phyloP scores from a whole-genome alignment of 768 basidiomycete genomes.

The Trametes cingulata region DNA sequence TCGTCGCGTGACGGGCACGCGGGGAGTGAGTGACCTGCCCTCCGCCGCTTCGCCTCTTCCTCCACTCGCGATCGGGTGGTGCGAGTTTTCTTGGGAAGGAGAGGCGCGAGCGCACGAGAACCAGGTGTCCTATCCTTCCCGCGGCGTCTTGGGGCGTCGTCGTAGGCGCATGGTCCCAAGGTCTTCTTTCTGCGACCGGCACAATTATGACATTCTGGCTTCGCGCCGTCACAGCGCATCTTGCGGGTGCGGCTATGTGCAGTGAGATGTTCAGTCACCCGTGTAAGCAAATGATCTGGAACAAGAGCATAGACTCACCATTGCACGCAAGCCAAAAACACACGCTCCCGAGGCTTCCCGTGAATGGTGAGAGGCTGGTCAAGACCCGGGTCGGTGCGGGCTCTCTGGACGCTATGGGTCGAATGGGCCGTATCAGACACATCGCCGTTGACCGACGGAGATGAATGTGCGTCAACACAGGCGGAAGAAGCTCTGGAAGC shows the following conservation, averaged over 20 bases:
- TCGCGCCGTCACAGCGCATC: slow-evolving; percentile 80
- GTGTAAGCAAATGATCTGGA: not conserved
- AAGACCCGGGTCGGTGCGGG: slow-evolving; percentile 62
- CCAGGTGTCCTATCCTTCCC: slow-evolving; percentile 81
- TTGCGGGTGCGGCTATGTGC: slow-evolving; percentile 67
- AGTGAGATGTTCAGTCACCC: slow-evolving; percentile 14
- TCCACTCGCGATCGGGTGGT: slow-evolving; percentile 24
- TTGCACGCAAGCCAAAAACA: slow-evolving; percentile 79
- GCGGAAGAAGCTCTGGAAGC: no score
- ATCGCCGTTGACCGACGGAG: not conserved
- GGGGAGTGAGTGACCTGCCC: not conserved
- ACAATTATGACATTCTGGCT: slow-evolving; percentile 76
- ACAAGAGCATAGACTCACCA: slow-evolving; percentile 47
- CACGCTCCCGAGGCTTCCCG: slow-evolving; percentile 72
- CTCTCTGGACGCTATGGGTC: slow-evolving; percentile 27
- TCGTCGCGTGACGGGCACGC: slow-evolving; percentile 7
- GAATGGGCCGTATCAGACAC: not conserved
- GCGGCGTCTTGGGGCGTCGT: slow-evolving; percentile 69
- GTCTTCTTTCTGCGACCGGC: slow-evolving; percentile 39
- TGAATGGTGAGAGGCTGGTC: slow-evolving; percentile 80
- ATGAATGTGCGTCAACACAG: no score
- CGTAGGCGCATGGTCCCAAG: slow-evolving; percentile 58
- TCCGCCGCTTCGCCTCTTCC: slow-evolving; percentile 11
- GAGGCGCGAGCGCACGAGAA: slow-evolving; percentile 53
- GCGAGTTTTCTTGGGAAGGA: slow-evolving; percentile 34